These are phyloP conservation scores for Yamadazyma songkhlaensis DNA, from an alignment of 1,139 yeast genomes.

Conservation along the genomic window DNA sequence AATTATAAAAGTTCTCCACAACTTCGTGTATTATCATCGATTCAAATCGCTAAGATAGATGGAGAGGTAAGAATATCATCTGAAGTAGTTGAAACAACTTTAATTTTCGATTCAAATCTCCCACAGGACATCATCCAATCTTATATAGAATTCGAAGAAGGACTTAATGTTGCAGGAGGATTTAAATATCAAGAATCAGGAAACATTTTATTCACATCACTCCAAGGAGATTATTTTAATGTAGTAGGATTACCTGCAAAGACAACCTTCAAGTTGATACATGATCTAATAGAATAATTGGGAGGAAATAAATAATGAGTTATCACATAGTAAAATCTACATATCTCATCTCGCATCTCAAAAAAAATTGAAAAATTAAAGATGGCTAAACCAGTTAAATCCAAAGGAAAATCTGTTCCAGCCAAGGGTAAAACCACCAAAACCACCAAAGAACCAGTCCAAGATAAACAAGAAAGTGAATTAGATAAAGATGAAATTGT, in stretches of 20 bases:
- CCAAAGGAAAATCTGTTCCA: slow-evolving; percentile 4
- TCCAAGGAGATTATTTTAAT: slow-evolving; percentile 80
- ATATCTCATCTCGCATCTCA: slow-evolving; percentile 11
- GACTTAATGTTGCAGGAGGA: slow-evolving; percentile 86
- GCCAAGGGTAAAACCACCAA: slow-evolving; percentile 14
- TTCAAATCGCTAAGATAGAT: slow-evolving; percentile 46
- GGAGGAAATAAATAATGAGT: neutral
- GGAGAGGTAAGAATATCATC: neutral
- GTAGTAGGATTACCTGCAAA: slow-evolving; percentile 87
- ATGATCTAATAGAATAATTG: slow-evolving; percentile 16
- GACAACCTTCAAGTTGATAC: slow-evolving; percentile 29
- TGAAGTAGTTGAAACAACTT: slow-evolving; percentile 21
- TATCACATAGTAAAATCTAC: neutral
- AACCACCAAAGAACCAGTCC: slow-evolving; percentile 13
- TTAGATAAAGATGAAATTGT: slow-evolving; percentile 21
- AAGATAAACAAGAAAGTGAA: slow-evolving; percentile 19
- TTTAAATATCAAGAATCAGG: slow-evolving; percentile 79
- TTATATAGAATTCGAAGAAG: slow-evolving; percentile 74
- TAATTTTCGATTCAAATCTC: slow-evolving; percentile 31
- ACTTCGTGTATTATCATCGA: slow-evolving; percentile 65
- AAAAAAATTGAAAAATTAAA: slow-evolving; percentile 9
- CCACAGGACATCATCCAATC: slow-evolving; percentile 52
- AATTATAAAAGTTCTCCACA: slow-evolving; percentile 45
- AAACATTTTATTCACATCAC: slow-evolving; percentile 56
- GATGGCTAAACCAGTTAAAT: slow-evolving; percentile 3